These are phyloP conservation scores for Aspergillus diversus DNA, from an alignment of 495 filamentous ascomycete species.

Conservation along the genomic window DNA sequence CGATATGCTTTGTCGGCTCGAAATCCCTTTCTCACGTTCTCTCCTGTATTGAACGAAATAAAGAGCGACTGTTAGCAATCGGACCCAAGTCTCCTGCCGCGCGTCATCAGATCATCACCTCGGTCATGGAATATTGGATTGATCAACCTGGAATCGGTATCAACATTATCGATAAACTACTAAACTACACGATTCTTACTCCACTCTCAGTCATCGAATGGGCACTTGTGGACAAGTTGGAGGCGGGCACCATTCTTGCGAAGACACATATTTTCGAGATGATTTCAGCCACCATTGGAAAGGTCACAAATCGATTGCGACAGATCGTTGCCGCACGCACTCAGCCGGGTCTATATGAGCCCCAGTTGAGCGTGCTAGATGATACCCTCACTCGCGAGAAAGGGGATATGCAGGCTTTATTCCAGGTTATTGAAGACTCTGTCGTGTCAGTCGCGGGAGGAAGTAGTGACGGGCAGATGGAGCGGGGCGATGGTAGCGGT, in stretches of 20 bases:
- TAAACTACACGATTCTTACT: constrained; percentile 94
- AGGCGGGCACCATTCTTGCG: constrained; percentile 69
- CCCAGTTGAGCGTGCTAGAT: constrained; percentile 65
- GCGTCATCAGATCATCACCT: constrained; percentile 83
- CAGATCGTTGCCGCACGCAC: constrained; percentile 72
- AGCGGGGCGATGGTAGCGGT: constrained; percentile 50
- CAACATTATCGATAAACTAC: constrained; percentile 92
- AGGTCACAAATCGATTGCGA: constrained; percentile 87
- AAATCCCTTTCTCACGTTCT: constrained; percentile 96
- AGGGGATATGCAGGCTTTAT: constrained; percentile 73
- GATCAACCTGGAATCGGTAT: constrained; percentile 92
- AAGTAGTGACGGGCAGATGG: constrained; percentile 70
- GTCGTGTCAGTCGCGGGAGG: constrained; percentile 73
- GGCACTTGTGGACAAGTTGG: constrained; percentile 69
- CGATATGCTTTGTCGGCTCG: constrained; percentile 87
- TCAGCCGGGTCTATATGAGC: constrained; percentile 55
- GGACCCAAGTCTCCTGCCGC: constrained; percentile 72
- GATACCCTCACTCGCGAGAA: constrained; percentile 68
- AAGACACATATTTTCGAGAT: constrained; percentile 84
- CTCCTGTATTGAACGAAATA: constrained; percentile 93
- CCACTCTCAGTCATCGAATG: constrained; percentile 85
- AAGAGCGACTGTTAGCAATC: constrained; percentile 82
- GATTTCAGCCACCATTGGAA: constrained; percentile 81
- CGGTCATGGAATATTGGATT: constrained; percentile 90
- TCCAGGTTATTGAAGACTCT: constrained; percentile 79